Conservation (phyloP, 768 basidiomycete genomes). For the Hygrocybe punicea region DNA sequence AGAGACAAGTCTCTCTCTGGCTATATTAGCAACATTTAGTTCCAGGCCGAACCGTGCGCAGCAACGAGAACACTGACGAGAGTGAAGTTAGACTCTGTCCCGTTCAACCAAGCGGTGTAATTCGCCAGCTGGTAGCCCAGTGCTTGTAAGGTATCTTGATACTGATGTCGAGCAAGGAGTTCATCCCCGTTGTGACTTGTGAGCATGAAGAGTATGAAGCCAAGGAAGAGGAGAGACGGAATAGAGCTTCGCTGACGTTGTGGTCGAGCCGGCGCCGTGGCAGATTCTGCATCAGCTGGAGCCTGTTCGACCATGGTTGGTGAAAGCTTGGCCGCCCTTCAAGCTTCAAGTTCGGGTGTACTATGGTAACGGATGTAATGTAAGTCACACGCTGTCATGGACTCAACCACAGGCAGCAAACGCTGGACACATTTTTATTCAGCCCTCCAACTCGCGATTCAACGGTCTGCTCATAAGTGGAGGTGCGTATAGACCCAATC, state of each 20-base stretch:
- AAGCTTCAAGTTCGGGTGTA: background rate
- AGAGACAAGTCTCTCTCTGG: slow-evolving; percentile 45
- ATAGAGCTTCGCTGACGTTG: slow-evolving; percentile 57
- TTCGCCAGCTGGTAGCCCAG: slow-evolving; percentile 63
- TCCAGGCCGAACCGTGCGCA: background rate
- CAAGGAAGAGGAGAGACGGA: slow-evolving; percentile 70
- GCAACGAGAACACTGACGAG: slow-evolving; percentile 43
- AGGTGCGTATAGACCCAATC: slow-evolving; percentile 42
- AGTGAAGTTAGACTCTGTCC: slow-evolving; percentile 60
- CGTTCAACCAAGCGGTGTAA: slow-evolving; percentile 73
- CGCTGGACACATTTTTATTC: slow-evolving; percentile 58
- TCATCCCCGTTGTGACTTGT: slow-evolving; percentile 73
- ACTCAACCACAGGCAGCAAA: slow-evolving; percentile 41
- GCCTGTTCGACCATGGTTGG: slow-evolving; percentile 2
- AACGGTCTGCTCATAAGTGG: slow-evolving; percentile 57
- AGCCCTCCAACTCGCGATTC: slow-evolving; percentile 53
- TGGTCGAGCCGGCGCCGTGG: slow-evolving; percentile 30
- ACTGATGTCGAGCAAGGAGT: slow-evolving; percentile 57
- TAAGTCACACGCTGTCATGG: too few species aligned
- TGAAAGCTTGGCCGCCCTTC: background rate
- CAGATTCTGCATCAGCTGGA: slow-evolving; percentile 40
- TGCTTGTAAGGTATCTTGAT: slow-evolving; percentile 59
- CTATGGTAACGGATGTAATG: background rate
- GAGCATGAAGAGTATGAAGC: slow-evolving; percentile 74
- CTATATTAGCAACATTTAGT: slow-evolving; percentile 31